Evolutionary conservation across 352 stramenopile species (phyloP).

Genomic region (Globisporangium alternatum): DNA sequence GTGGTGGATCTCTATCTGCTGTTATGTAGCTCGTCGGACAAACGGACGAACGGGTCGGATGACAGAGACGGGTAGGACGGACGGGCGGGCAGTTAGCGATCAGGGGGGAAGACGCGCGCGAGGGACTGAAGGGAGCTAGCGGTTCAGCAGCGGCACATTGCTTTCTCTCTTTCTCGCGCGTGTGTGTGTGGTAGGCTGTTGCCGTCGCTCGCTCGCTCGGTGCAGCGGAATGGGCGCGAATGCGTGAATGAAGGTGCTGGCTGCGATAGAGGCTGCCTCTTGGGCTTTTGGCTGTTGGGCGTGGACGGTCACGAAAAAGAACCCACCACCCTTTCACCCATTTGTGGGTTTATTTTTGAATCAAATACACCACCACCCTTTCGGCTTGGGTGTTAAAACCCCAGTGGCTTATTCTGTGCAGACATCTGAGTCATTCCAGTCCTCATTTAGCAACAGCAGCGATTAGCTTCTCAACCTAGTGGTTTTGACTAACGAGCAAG

Average conservation of each 20-base stretch:
- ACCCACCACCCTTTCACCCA: neutral
- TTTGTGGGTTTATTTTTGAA: neutral
- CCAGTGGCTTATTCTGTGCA: no score
- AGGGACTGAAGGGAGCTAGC: constrained; percentile 11
- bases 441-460: no score
- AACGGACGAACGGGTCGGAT: neutral
- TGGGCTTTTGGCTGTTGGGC: neutral
- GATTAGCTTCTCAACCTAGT: no score
- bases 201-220: no score
- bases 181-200: neutral
- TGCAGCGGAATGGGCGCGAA: neutral
- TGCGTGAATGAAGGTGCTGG: neutral
- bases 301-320: neutral
- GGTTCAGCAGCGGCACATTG: constrained; percentile 27
- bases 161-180: neutral
- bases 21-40: constrained; percentile 1
- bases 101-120: constrained; percentile 18
- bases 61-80: neutral
- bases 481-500: no score
- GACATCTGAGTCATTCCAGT: no score
- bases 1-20: neutral
- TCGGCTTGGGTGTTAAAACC: no score
- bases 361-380: no score
- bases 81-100: constrained; percentile 5
- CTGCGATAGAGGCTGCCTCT: constrained; percentile 1